Conservation (phyloP, 441 rosid genomes). For the Erodium moschatum region DNA sequence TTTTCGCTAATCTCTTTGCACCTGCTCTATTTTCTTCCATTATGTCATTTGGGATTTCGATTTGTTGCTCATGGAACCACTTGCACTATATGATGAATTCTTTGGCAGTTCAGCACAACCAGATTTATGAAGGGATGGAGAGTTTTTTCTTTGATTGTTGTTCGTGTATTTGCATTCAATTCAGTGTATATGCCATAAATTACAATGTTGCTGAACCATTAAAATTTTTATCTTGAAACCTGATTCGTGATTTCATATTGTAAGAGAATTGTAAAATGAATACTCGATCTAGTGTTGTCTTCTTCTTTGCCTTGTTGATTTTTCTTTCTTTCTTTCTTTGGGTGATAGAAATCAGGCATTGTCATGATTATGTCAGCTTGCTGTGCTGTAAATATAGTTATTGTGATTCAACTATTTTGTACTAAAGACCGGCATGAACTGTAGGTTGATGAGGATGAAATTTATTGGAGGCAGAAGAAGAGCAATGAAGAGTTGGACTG, state of each 20-base stretch:
- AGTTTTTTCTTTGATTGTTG: not conserved
- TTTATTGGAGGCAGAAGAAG: constrained; percentile 67
- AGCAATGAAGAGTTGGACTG: constrained; percentile 63
- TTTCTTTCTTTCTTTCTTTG: not conserved
- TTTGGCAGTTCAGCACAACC: not conserved
- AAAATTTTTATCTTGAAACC: not conserved
- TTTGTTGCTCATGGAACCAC: not conserved
- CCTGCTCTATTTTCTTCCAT: constrained; percentile 6
- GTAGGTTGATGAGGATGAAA: constrained; percentile 84
- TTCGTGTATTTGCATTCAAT: not conserved
- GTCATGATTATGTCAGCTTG: constrained; percentile 11
- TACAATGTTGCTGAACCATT: not conserved
- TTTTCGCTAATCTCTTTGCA: not conserved
- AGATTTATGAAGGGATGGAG: not conserved
- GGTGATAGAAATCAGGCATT: not conserved
- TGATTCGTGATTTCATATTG: not conserved
- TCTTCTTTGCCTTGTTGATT: not conserved
- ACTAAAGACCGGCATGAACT: constrained; percentile 13
- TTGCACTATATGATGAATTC: not conserved
- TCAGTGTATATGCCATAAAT: not conserved
- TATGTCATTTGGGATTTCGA: not conserved
- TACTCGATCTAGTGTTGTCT: not conserved
- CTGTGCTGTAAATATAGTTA: not conserved
- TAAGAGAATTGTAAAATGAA: not conserved
- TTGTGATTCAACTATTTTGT: constrained; percentile 11